Evolutionary conservation across 2,329 filamentous ascomycete species (phyloP).

Genomic region (Alternaria alternata): DNA sequence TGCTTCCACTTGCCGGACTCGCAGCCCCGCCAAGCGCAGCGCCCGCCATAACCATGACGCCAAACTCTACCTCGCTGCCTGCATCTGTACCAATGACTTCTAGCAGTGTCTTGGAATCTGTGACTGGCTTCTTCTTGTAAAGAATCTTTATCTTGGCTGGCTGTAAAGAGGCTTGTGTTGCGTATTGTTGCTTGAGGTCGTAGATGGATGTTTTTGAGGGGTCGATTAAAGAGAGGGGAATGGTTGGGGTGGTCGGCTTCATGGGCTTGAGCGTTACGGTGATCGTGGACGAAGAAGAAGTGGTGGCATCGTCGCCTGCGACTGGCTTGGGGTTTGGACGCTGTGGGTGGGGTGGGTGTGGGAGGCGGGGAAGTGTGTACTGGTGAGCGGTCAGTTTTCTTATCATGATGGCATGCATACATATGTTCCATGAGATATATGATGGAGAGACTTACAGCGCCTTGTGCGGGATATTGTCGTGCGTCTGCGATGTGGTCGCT

Average conservation of each 20-base stretch:
- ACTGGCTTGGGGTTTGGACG: conserved; percentile 54
- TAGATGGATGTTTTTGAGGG: conserved; percentile 76
- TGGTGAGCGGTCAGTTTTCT: conserved; percentile 45
- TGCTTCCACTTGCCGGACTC: conserved; percentile 46
- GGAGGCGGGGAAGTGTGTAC: conserved; percentile 77
- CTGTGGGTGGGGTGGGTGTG: conserved; percentile 62
- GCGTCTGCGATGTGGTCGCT: conserved; percentile 90
- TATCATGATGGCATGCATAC: rapidly evolving
- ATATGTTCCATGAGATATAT: not conserved
- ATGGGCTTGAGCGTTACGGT: conserved; percentile 76
- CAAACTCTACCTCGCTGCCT: conserved; percentile 71
- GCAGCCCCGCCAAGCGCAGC: conserved; percentile 50
- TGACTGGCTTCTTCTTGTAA: conserved; percentile 84
- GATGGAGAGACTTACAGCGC: conserved; percentile 68
- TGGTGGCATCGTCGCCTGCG: conserved; percentile 49
- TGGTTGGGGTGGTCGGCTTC: conserved; percentile 67
- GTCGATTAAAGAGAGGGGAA: conserved; percentile 69
- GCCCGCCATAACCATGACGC: conserved; percentile 84
- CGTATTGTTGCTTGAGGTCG: conserved; percentile 77
- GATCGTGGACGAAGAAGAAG: conserved; percentile 51
- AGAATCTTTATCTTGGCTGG: conserved; percentile 83
- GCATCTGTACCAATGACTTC: conserved; percentile 71
- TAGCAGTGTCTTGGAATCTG: conserved; percentile 77
- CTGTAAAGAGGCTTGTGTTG: conserved; percentile 65
- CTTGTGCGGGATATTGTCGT: conserved; percentile 75